A percentile compares a stretch with the other conserved stretches of the same genome.
Conservation (phyloP, 2,329 filamentous ascomycete species). For the Pyrenochaeta sp. region DNA sequence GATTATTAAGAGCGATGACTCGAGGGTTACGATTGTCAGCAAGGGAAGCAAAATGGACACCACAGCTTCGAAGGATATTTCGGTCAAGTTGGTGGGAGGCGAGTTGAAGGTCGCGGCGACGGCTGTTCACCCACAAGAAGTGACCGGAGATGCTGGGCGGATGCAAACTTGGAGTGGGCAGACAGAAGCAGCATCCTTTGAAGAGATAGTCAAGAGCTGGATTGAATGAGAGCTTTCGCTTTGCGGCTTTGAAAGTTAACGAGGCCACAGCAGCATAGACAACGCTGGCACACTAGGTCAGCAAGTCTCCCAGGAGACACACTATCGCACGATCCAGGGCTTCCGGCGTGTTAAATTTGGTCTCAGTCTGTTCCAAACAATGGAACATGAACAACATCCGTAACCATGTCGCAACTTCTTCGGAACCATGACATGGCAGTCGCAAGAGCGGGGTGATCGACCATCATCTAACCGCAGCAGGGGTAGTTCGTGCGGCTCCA, state of each 20-base stretch:
- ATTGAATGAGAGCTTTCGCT: conserved; percentile 13
- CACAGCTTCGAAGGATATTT: conserved; percentile 28
- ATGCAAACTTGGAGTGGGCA: conserved; percentile 37
- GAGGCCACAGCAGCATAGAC: not conserved
- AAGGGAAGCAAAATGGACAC: conserved; percentile 30
- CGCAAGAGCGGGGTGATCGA: not conserved
- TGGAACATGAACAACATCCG: not conserved
- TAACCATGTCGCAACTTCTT: not conserved
- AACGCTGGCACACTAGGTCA: no score
- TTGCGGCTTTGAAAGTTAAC: not conserved
- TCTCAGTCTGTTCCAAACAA: not conserved
- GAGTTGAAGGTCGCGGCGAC: conserved; percentile 22
- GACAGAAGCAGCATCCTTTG: conserved; percentile 19
- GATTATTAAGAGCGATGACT: conserved; percentile 27
- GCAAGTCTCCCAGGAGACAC: not conserved
- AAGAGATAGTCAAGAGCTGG: conserved; percentile 38
- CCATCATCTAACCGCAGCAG: not conserved
- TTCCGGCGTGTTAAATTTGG: not conserved
- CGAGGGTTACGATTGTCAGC: conserved; percentile 32
- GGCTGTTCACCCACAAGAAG: conserved; percentile 7
- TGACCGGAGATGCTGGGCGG: conserved; percentile 18
- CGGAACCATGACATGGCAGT: not conserved
- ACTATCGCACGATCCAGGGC: not conserved
- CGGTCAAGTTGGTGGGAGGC: conserved; percentile 29
- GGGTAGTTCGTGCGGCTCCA: not conserved